Evolutionary conservation across 2,329 filamentous ascomycete species (phyloP).

Genomic region (Phaeosphaeria sp.): DNA sequence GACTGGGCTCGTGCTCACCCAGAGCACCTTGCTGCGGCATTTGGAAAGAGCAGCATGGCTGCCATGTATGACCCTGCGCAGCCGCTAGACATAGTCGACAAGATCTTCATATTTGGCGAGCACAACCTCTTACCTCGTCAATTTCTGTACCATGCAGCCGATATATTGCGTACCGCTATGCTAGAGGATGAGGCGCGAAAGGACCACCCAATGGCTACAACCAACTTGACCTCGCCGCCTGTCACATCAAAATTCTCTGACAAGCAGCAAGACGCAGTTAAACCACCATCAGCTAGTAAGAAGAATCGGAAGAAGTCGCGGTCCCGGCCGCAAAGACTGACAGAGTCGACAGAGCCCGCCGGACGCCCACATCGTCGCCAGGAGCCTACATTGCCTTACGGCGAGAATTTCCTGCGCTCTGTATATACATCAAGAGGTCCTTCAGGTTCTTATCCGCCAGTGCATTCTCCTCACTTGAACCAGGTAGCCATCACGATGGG

Average conservation of each 20-base stretch:
- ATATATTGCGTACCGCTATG: constrained; percentile 31
- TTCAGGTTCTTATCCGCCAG: neutral
- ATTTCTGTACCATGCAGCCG: constrained; percentile 39
- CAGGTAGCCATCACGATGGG: neutral
- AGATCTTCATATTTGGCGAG: constrained; percentile 38
- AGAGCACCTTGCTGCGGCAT: constrained; percentile 22
- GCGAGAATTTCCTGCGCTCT: neutral
- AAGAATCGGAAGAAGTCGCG: constrained; percentile 5
- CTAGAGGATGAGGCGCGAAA: constrained; percentile 1
- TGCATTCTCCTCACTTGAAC: neutral
- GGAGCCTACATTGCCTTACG: constrained; percentile 1
- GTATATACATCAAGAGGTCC: neutral
- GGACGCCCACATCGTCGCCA: constrained; percentile 16
- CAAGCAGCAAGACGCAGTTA: neutral
- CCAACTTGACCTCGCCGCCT: neutral
- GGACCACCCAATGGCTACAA: neutral
- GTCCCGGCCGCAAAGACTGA: constrained; percentile 12
- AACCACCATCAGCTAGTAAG: constrained; percentile 12
- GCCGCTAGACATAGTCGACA: constrained; percentile 30
- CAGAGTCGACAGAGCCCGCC: constrained; percentile 10
- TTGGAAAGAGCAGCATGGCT: constrained; percentile 19
- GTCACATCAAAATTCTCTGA: neutral
- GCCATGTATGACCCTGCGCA: constrained; percentile 24
- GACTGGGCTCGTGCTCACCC: constrained; percentile 30
- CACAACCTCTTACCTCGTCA: constrained; percentile 23